phyloP scores from a whole-genome alignment of 2,329 filamentous ascomycete genomes.

The Aspergillus viridinutans region DNA sequence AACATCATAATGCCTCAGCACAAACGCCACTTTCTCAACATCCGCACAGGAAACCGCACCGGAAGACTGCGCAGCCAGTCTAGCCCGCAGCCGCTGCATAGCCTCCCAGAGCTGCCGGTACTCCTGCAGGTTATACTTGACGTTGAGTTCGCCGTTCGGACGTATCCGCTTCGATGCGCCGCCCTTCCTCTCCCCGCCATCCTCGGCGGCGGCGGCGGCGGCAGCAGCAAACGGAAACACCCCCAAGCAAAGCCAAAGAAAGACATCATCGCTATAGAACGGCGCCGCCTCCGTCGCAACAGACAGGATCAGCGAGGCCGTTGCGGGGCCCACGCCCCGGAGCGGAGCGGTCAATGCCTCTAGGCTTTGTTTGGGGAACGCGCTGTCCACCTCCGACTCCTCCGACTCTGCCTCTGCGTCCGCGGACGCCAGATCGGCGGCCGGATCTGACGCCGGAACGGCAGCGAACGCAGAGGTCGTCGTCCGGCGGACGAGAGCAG shows the following conservation, averaged over 20 bases:
- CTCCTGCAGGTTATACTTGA: slow-evolving; percentile 41
- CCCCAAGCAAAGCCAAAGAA: slow-evolving; percentile 34
- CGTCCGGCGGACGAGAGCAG: slow-evolving; percentile 21
- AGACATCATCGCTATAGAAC: slow-evolving; percentile 44
- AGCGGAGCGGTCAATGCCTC: slow-evolving; percentile 32
- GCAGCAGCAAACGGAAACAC: slow-evolving; percentile 13
- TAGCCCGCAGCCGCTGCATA: slow-evolving; percentile 15
- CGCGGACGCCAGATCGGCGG: background rate
- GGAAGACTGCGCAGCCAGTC: slow-evolving; percentile 11
- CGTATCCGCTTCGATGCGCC: slow-evolving; percentile 12
- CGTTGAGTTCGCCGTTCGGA: slow-evolving; percentile 26
- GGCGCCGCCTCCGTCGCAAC: slow-evolving; percentile 28
- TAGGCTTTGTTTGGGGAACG: slow-evolving; percentile 30
- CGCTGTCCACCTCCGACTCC: background rate
- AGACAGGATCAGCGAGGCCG: slow-evolving; percentile 40
- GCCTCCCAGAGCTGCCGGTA: slow-evolving; percentile 33
- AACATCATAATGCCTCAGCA: slow-evolving; percentile 30
- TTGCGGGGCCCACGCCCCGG: slow-evolving; percentile 41
- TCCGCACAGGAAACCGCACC: slow-evolving; percentile 24
- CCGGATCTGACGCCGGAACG: slow-evolving; percentile 9
- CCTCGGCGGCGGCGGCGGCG: background rate
- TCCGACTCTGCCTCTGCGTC: background rate
- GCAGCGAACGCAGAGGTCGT: slow-evolving; percentile 25
- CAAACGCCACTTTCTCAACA: slow-evolving; percentile 37
- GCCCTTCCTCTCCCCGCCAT: slow-evolving; percentile 1